Conservation (phyloP, 2,329 filamentous ascomycete genomes). For the Epicoccum sorghinum region DNA sequence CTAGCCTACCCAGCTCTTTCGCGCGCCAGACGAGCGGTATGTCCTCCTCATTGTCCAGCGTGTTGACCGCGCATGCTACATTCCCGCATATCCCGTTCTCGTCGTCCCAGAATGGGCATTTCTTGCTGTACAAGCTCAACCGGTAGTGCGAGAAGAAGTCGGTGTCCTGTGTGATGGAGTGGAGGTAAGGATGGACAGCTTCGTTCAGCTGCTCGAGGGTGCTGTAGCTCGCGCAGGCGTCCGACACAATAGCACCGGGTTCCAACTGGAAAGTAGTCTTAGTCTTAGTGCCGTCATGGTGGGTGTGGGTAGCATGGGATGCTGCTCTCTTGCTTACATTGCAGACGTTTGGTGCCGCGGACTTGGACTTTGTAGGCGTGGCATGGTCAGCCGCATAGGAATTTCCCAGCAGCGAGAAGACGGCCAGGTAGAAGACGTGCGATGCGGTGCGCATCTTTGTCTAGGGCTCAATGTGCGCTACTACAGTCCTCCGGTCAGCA, state of each 20-base stretch:
- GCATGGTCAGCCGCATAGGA: constrained; percentile 51
- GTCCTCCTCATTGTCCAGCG: constrained; percentile 92
- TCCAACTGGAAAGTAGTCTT: constrained; percentile 70
- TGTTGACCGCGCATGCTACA: constrained; percentile 93
- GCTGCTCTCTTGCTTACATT: constrained; percentile 56
- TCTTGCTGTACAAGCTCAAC: constrained; percentile 90
- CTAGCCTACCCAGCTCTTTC: constrained; percentile 87
- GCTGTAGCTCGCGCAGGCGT: constrained; percentile 92
- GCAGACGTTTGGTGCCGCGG: constrained; percentile 57
- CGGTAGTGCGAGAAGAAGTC: constrained; percentile 99
- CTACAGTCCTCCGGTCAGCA: constrained; percentile 40
- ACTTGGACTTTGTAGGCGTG: constrained; percentile 47
- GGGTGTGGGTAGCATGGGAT: constrained; percentile 22
- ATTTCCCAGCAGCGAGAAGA: constrained; percentile 63
- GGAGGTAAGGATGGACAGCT: constrained; percentile 75
- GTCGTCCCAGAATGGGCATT: constrained; percentile 96
- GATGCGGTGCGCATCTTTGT: constrained; percentile 59
- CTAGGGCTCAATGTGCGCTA: constrained; percentile 17
- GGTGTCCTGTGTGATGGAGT: constrained; percentile 81
- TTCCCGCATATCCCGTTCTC: constrained; percentile 95
- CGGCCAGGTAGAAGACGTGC: constrained; percentile 65
- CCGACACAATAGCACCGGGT: constrained; percentile 84
- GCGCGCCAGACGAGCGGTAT: constrained; percentile 91
- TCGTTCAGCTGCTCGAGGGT: constrained; percentile 85
- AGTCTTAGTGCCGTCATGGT: constrained; percentile 42